phyloP scores from a whole-genome alignment of 345 rosid species.

The Arabis alpina region DNA sequence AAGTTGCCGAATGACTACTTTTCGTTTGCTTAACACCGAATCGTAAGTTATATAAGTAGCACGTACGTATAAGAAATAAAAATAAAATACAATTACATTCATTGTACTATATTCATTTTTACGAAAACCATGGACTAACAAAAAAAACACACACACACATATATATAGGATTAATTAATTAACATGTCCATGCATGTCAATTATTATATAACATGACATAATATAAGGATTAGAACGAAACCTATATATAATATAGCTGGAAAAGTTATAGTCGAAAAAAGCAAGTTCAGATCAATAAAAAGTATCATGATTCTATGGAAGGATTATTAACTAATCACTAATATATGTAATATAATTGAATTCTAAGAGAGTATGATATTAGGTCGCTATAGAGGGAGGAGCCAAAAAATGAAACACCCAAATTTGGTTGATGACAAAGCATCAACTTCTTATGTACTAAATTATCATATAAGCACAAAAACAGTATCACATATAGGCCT shows the following conservation, averaged over 20 bases:
- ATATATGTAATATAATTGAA: too few species aligned
- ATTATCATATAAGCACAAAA: not conserved
- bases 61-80: not conserved
- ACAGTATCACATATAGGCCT: not conserved
- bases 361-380: not conserved
- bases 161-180: too few species aligned
- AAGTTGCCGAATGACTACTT: conserved; percentile 31
- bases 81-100: conserved; percentile 1
- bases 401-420: conserved; percentile 17
- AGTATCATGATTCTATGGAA: conserved; percentile 1
- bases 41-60: conserved; percentile 8
- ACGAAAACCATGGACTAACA: conserved; percentile 2
- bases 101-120: conserved; percentile 1
- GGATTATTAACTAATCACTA: conserved; percentile 3
- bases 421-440: conserved; percentile 41
- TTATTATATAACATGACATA: too few species aligned
- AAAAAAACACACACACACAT: too few species aligned
- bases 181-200: conserved; percentile 20
- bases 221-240: too few species aligned
- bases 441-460: conserved; percentile 24
- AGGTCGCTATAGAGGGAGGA: conserved; percentile 23
- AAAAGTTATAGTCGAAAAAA: not conserved
- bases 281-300: conserved; percentile 1
- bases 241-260: too few species aligned
- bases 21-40: conserved; percentile 40